phyloP scores from a whole-genome alignment of 768 basidiomycete genomes.

The Auricularia sp. region DNA sequence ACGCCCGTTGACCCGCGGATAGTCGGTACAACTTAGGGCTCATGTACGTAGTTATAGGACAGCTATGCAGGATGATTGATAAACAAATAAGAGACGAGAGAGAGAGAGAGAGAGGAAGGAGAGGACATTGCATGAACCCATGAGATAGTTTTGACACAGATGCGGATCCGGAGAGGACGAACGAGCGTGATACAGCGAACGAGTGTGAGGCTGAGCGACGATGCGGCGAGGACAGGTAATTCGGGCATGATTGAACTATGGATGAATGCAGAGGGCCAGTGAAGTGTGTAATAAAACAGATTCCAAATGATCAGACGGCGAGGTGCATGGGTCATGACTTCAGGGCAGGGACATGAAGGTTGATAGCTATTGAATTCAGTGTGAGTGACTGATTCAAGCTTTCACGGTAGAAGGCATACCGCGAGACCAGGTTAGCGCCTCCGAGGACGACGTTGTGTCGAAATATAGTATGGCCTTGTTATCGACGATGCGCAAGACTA shows the following conservation, averaged over 20 bases:
- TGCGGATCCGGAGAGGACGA: background rate
- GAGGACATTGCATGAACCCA: background rate
- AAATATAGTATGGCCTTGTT: conserved; percentile 89
- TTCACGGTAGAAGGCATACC: conserved; percentile 31
- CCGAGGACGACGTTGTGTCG: conserved; percentile 72
- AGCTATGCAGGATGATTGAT: background rate
- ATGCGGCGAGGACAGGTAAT: background rate
- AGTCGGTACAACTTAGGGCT: background rate
- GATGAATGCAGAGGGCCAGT: background rate
- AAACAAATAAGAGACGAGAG: background rate
- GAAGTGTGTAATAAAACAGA: background rate
- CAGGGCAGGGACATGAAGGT: conserved; percentile 76
- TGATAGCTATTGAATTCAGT: conserved; percentile 49
- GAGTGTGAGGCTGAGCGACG: background rate
- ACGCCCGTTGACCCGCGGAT: background rate
- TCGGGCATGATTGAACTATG: background rate
- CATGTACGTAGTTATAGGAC: background rate
- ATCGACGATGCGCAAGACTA: conserved; percentile 74
- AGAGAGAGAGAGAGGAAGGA: background rate
- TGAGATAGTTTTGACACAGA: background rate
- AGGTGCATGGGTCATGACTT: conserved; percentile 1
- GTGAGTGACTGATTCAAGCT: conserved; percentile 2
- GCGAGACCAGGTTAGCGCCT: conserved; percentile 84
- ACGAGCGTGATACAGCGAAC: conserved; percentile 2
- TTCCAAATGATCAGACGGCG: background rate